phyloP scores from a whole-genome alignment of 257 asterid genomes.

The Striga asiatica region DNA sequence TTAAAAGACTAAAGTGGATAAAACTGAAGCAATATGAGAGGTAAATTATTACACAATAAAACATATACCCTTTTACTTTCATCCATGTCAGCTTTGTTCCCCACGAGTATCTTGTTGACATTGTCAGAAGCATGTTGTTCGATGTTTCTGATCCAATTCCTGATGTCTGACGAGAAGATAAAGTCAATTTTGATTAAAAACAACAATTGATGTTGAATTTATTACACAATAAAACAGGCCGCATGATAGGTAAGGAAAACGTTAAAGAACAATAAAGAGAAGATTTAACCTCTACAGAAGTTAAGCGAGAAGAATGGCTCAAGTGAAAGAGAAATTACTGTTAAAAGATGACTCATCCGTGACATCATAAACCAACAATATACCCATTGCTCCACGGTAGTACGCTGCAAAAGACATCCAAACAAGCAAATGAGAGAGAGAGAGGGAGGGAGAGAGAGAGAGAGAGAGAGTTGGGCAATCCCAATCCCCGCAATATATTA shows the following conservation, averaged over 20 bases:
- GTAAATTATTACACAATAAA: too few species aligned
- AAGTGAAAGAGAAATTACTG: not conserved
- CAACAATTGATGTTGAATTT: too few species aligned
- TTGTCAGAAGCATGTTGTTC: conserved; percentile 54
- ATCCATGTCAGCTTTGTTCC: conserved; percentile 53
- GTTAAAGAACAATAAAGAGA: not conserved
- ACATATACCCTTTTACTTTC: conserved; percentile 17
- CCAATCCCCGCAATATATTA: too few species aligned
- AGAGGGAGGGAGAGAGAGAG: not conserved
- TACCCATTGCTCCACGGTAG: not conserved
- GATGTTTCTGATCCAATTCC: conserved; percentile 50
- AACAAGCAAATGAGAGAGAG: not conserved
- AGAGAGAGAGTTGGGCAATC: too few species aligned
- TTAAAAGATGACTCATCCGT: not conserved
- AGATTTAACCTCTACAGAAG: not conserved
- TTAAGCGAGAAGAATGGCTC: not conserved
- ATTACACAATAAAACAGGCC: not conserved
- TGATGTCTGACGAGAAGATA: conserved; percentile 42
- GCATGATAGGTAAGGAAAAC: not conserved
- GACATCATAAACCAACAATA: not conserved
- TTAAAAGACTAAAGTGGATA: not conserved
- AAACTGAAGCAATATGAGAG: not conserved
- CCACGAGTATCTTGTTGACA: conserved; percentile 49
- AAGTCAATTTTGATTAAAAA: not conserved
- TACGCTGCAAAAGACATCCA: not conserved